phyloP scores from a whole-genome alignment of 495 filamentous ascomycete species.

The Eremomyces bilateralis region DNA sequence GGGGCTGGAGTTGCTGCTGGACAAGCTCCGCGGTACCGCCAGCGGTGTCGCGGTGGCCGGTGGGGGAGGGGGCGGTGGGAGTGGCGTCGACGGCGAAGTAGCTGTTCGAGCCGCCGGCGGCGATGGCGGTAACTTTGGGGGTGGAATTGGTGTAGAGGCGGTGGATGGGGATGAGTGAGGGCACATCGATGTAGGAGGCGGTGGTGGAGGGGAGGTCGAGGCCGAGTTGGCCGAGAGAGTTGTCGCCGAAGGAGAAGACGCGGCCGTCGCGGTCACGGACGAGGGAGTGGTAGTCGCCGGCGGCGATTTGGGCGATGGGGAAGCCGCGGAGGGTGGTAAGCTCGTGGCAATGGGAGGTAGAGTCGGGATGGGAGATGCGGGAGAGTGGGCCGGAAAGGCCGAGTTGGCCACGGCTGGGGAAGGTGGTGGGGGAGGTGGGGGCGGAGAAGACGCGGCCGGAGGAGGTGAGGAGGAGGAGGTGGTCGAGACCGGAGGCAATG shows the following conservation, averaged over 20 bases:
- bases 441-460: slow-evolving; percentile 69
- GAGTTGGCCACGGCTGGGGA: slow-evolving; percentile 66
- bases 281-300: slow-evolving; percentile 76
- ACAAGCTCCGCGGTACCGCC: no score
- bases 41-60: slow-evolving; percentile 22
- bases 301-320: slow-evolving; percentile 46
- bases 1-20: no score
- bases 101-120: slow-evolving; percentile 66
- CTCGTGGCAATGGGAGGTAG: slow-evolving; percentile 64
- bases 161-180: slow-evolving; percentile 41
- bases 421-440: slow-evolving; percentile 53
- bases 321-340: slow-evolving; percentile 39
- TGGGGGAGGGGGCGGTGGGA: slow-evolving; percentile 18
- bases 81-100: slow-evolving; percentile 72
- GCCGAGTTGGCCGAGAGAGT: slow-evolving; percentile 69
- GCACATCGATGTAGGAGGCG: slow-evolving; percentile 39
- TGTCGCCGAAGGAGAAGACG: slow-evolving; percentile 81
- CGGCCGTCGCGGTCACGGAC: slow-evolving; percentile 49
- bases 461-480: slow-evolving; percentile 68
- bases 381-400: slow-evolving; percentile 68
- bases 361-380: slow-evolving; percentile 51
- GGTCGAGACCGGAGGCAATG: slow-evolving; percentile 59
- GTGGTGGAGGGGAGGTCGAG: slow-evolving; percentile 42
- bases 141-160: slow-evolving; percentile 41
- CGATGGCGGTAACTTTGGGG: slow-evolving; percentile 46